phyloP scores from a whole-genome alignment of 805 yeast genomes.

The Yarrowia phangngaensis region DNA sequence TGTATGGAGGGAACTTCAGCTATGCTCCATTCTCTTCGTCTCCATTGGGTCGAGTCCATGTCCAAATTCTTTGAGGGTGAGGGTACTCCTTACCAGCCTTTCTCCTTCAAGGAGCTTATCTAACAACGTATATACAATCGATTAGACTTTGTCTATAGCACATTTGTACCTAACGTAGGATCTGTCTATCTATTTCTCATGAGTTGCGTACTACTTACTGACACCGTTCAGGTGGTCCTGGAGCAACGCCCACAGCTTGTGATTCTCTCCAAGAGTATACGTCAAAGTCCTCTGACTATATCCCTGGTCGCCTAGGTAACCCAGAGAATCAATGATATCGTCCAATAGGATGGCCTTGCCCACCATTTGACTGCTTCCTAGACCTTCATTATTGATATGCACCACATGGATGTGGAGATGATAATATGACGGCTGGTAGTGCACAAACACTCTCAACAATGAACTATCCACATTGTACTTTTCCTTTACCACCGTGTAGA shows the following conservation, averaged over 20 bases:
- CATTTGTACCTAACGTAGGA: too few species aligned
- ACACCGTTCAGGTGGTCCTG: too few species aligned
- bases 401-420: conserved; percentile 93
- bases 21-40: conserved; percentile 95
- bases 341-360: conserved; percentile 83
- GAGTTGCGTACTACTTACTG: too few species aligned
- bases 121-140: too few species aligned
- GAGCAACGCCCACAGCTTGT: conserved; percentile 57
- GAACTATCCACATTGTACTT: conserved; percentile 50
- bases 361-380: conserved; percentile 45
- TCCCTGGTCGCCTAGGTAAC: conserved; percentile 53
- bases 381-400: conserved; percentile 61
- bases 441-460: conserved; percentile 72
- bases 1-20: conserved; percentile 99
- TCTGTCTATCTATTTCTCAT: neutral
- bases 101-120: conserved; percentile 56
- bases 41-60: conserved; percentile 99
- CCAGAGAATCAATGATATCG: conserved; percentile 71
- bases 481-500: conserved; percentile 48
- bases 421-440: conserved; percentile 91
- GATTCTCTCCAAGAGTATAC: conserved; percentile 71
- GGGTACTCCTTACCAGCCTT: conserved; percentile 88
- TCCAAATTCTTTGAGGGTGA: conserved; percentile 97
- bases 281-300: conserved; percentile 55
- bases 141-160: too few species aligned